phyloP scores from a whole-genome alignment of 73 alveolate species.

The Tetrahymena borealis region DNA sequence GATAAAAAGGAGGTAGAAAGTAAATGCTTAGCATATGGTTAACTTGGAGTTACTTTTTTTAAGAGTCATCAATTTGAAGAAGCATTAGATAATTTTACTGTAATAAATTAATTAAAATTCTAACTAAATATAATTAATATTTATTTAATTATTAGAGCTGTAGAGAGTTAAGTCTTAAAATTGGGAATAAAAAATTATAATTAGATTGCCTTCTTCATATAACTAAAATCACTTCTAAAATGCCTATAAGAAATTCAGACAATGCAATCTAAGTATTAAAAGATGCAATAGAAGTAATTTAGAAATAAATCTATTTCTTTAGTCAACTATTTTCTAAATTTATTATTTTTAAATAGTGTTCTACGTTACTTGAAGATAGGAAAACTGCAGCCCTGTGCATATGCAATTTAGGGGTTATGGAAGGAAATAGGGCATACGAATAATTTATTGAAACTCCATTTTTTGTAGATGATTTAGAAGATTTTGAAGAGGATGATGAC shows the following conservation, averaged over 20 bases:
- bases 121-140: not conserved
- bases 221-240: not conserved
- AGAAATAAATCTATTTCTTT: not conserved
- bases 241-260: not conserved
- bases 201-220: not conserved
- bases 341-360: not conserved
- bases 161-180: not conserved
- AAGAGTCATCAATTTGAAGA: constrained; percentile 17
- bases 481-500: not conserved
- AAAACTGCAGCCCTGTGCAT: not conserved
- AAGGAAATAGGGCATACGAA: not conserved
- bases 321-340: not conserved
- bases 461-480: not conserved
- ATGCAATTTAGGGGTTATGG: not conserved
- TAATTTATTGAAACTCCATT: not conserved
- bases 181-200: not conserved
- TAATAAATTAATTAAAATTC: not conserved
- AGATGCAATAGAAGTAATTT: not conserved
- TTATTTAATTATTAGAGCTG: not conserved
- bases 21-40: constrained; percentile 64
- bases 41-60: constrained; percentile 55
- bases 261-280: not conserved
- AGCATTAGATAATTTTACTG: constrained; percentile 42
- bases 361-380: not conserved
- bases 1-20: constrained; percentile 68